These are phyloP conservation scores for Tricholoma saponaceum DNA, from an alignment of 768 basidiomycete genomes.

Conservation along the genomic window DNA sequence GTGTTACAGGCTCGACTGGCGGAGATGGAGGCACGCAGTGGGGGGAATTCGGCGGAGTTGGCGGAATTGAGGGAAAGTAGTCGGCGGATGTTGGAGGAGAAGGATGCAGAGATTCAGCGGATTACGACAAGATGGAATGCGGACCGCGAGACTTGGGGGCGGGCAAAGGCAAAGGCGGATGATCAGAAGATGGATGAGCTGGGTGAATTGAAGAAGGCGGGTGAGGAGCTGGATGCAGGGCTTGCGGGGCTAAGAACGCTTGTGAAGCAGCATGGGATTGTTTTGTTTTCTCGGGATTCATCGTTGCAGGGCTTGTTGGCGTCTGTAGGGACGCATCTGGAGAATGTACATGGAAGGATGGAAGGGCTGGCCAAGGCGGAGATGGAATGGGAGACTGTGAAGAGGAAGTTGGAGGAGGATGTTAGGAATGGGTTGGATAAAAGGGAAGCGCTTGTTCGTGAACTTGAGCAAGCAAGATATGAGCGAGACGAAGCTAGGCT, in stretches of 20 bases:
- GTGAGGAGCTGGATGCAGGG: slow-evolving; percentile 49
- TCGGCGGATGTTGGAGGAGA: slow-evolving; percentile 34
- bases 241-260: slow-evolving; percentile 44
- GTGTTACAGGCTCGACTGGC: slow-evolving; percentile 40
- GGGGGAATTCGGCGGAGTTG: slow-evolving; percentile 37
- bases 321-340: slow-evolving; percentile 49
- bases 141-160: slow-evolving; percentile 48
- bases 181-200: slow-evolving; percentile 46
- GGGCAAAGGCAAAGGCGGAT: slow-evolving; percentile 44
- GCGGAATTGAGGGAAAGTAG: slow-evolving; percentile 34
- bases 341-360: slow-evolving; percentile 40
- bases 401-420: slow-evolving; percentile 47
- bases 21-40: slow-evolving; percentile 35
- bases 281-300: slow-evolving; percentile 46
- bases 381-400: slow-evolving; percentile 43
- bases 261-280: slow-evolving; percentile 54
- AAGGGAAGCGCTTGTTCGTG: slow-evolving; percentile 41
- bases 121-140: slow-evolving; percentile 37
- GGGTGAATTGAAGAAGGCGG: slow-evolving; percentile 39
- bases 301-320: slow-evolving; percentile 46
- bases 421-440: slow-evolving; percentile 41
- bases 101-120: slow-evolving; percentile 33
- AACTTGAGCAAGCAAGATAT: slow-evolving; percentile 49
- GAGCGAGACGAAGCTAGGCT: slow-evolving; percentile 48
- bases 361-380: slow-evolving; percentile 38